These are phyloP conservation scores for Pythium aristosporum DNA, from an alignment of 352 stramenopile species.

Conservation along the genomic window DNA sequence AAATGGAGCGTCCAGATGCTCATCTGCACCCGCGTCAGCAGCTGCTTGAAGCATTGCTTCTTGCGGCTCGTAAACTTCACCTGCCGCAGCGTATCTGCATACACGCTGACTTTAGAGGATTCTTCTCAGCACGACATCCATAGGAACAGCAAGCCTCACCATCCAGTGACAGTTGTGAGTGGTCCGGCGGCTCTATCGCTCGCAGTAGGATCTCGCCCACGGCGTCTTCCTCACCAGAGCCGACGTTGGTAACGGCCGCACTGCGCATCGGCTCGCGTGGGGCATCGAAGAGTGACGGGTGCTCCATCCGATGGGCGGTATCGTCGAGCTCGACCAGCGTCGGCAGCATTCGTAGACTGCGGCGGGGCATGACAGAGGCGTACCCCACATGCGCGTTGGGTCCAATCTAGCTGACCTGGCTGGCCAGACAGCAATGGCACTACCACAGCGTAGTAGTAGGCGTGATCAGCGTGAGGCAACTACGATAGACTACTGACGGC, in stretches of 20 bases:
- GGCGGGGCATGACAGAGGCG: too few relatives aligned
- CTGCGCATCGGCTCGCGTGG: too few relatives aligned
- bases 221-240: neutral
- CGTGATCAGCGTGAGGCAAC: too few relatives aligned
- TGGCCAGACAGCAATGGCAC: too few relatives aligned
- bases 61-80: constrained; percentile 32
- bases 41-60: constrained; percentile 38
- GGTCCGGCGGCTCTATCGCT: constrained; percentile 36
- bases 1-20: constrained; percentile 43
- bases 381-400: too few relatives aligned
- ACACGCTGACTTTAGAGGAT: neutral
- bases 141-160: constrained; percentile 3
- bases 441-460: too few relatives aligned
- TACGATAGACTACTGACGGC: too few relatives aligned
- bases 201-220: constrained; percentile 30
- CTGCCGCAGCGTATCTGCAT: constrained; percentile 30
- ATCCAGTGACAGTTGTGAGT: constrained; percentile 25
- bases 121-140: neutral
- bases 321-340: too few relatives aligned
- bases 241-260: neutral
- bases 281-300: too few relatives aligned
- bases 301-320: too few relatives aligned
- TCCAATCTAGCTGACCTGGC: too few relatives aligned
- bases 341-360: too few relatives aligned
- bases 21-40: constrained; percentile 40